These are phyloP conservation scores for Paratinospora sagittata DNA, from an alignment of 164 flowering plant species.

Conservation along the genomic window DNA sequence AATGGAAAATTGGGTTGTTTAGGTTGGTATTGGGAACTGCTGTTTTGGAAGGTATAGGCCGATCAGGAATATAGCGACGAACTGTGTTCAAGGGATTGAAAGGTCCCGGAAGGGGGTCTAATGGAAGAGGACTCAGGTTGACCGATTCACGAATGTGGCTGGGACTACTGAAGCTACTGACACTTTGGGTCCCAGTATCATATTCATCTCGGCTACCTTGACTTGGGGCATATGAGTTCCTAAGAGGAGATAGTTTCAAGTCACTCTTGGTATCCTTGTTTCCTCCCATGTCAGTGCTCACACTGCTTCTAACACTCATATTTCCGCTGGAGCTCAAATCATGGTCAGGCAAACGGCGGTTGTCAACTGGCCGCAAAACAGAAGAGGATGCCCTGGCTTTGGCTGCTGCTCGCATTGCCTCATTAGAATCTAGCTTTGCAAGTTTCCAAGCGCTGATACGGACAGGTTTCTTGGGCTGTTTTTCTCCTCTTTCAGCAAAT, in stretches of 20 bases:
- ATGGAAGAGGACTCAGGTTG: slow-evolving; percentile 73
- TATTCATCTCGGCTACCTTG: slow-evolving; percentile 77
- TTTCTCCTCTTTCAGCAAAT: slow-evolving; percentile 42
- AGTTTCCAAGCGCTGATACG: slow-evolving; percentile 94
- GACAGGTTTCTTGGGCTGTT: slow-evolving; percentile 54
- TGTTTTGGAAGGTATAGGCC: slow-evolving; percentile 28
- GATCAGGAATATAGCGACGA: slow-evolving; percentile 30
- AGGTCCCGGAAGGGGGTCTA: slow-evolving; percentile 33
- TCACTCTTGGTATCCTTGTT: slow-evolving; percentile 55
- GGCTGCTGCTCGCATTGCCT: slow-evolving; percentile 86
- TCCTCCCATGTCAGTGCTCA: slow-evolving; percentile 57
- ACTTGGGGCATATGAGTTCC: slow-evolving; percentile 67
- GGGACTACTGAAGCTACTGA: slow-evolving; percentile 90
- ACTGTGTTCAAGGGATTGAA: slow-evolving; percentile 25
- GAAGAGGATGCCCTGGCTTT: slow-evolving; percentile 97
- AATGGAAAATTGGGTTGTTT: slow-evolving; percentile 26
- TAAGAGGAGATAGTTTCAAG: slow-evolving; percentile 30
- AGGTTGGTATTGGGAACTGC: slow-evolving; percentile 19
- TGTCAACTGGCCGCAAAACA: slow-evolving; percentile 73
- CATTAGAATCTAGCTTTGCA: slow-evolving; percentile 77
- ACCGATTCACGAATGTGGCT: slow-evolving; percentile 70
- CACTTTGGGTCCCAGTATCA: slow-evolving; percentile 80
- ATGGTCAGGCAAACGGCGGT: slow-evolving; percentile 40
- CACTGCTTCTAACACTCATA: slow-evolving; percentile 68
- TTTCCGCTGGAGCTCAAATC: slow-evolving; percentile 80